Percentiles rank a stretch among this genome's conserved stretches.
These are phyloP conservation scores for Lentinula boryana DNA, from an alignment of 768 basidiomycete species.

Conservation along the genomic window DNA sequence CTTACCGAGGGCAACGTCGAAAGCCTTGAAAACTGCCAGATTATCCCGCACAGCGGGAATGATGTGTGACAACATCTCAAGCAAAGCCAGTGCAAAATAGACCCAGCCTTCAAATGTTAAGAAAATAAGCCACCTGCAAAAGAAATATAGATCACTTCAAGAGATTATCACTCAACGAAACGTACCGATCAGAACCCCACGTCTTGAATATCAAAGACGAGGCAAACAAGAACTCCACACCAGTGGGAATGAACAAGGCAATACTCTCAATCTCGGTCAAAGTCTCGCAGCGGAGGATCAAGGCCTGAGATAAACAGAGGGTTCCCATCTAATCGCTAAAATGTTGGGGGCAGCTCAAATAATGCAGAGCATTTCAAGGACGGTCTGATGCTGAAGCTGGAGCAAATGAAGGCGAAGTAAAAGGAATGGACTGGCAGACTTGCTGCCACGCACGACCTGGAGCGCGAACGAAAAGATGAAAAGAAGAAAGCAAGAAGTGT, in stretches of 20 bases:
- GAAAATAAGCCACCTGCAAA: conserved; percentile 45
- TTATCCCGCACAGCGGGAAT: conserved; percentile 44
- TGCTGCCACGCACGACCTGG: background rate
- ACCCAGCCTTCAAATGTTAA: conserved; percentile 57
- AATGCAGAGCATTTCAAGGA: background rate
- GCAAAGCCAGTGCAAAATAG: conserved; percentile 51
- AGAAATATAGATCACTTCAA: background rate
- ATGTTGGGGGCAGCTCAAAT: background rate
- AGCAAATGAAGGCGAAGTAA: background rate
- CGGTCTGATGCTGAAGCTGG: background rate
- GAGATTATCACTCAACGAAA: conserved; percentile 8
- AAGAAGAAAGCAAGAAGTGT: background rate
- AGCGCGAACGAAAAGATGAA: background rate
- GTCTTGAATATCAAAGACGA: conserved; percentile 45
- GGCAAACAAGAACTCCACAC: conserved; percentile 55
- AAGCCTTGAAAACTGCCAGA: conserved; percentile 36
- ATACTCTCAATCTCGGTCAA: conserved; percentile 40
- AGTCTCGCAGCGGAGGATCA: conserved; percentile 66
- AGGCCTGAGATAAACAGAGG: conserved; percentile 63
- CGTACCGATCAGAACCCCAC: conserved; percentile 43
- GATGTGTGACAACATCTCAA: conserved; percentile 56
- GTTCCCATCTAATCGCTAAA: conserved; percentile 30
- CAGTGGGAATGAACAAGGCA: conserved; percentile 56
- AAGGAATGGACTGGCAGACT: conserved; percentile 6
- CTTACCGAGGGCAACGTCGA: conserved; percentile 63